Conservation (phyloP, 1,139 yeast genomes). For the Protomyces pachydermus region DNA sequence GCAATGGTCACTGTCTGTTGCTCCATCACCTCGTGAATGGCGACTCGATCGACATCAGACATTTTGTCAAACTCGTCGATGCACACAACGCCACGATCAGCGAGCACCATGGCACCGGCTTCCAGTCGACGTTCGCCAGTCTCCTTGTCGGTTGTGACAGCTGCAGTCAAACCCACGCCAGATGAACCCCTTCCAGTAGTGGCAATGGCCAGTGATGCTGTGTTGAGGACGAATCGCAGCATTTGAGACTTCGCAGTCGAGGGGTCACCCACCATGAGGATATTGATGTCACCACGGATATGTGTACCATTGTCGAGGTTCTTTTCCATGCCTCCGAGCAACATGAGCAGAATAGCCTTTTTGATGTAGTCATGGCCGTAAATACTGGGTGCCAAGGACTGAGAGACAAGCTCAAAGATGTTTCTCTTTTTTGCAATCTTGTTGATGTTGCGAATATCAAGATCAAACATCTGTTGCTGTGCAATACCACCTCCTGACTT, state of each 20-base stretch:
- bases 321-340: slow-evolving; percentile 91
- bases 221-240: slow-evolving; percentile 85
- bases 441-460: slow-evolving; percentile 82
- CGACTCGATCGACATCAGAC: slow-evolving; percentile 95
- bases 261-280: slow-evolving; percentile 97
- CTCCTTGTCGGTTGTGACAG: slow-evolving; percentile 92
- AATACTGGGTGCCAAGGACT: slow-evolving; percentile 90
- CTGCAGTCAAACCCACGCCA: slow-evolving; percentile 99
- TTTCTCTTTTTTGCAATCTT: slow-evolving; percentile 62
- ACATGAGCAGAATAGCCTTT: slow-evolving; percentile 83
- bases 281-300: slow-evolving; percentile 94
- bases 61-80: slow-evolving; percentile 98
- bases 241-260: slow-evolving; percentile 97
- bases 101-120: slow-evolving; percentile 99
- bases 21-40: slow-evolving; percentile 99
- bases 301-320: slow-evolving; percentile 93
- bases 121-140: slow-evolving; percentile 95
- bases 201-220: slow-evolving; percentile 92
- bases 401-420: slow-evolving; percentile 72
- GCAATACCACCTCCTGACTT: slow-evolving; percentile 76
- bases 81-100: slow-evolving; percentile 95
- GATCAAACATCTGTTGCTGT: slow-evolving; percentile 68
- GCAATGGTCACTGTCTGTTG: slow-evolving; percentile 98
- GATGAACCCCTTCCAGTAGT: slow-evolving; percentile 99
- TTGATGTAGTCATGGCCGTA: slow-evolving; percentile 90